A percentile compares a stretch with the other conserved stretches of the same genome.
These are phyloP conservation scores for Biancaea sappan DNA, from an alignment of 306 rosid genomes.

Conservation along the genomic window DNA sequence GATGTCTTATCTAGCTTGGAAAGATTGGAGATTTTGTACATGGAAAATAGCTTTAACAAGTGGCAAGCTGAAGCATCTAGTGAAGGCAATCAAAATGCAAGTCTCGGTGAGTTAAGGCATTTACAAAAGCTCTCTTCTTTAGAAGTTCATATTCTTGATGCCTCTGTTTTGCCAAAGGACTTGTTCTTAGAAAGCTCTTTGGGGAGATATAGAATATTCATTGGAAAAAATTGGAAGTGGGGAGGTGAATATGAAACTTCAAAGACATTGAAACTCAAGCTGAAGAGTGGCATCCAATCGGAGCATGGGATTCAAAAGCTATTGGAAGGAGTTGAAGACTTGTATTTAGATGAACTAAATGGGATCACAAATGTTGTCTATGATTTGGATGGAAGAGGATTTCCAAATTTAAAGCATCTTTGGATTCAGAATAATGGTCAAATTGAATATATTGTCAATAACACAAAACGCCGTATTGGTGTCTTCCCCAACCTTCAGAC, in stretches of 20 bases:
- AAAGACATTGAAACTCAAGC: conserved; percentile 6
- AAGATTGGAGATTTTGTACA: background rate
- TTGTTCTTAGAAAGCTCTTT: background rate
- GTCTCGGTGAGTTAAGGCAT: background rate
- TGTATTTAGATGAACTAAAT: background rate
- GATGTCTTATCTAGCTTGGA: background rate
- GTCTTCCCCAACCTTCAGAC: conserved; percentile 1
- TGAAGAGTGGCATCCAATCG: background rate
- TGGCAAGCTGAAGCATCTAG: conserved; percentile 3
- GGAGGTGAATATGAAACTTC: background rate
- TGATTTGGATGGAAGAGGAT: conserved; percentile 2
- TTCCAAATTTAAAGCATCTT: conserved; percentile 18
- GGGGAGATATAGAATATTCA: background rate
- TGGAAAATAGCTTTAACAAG: background rate
- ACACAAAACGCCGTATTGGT: background rate
- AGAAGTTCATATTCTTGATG: background rate
- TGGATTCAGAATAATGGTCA: background rate
- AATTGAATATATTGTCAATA: background rate
- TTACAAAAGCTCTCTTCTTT: background rate
- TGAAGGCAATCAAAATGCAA: background rate
- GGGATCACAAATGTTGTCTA: background rate
- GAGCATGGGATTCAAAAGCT: conserved; percentile 22
- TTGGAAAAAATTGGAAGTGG: background rate
- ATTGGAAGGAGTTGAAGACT: conserved; percentile 31
- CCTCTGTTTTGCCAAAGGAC: background rate